Evolutionary conservation across 78 protist genomes (phyloP), one percentile per base, ranked within the genome.

Genomic region (Creolimax fragrantissima): DNA sequence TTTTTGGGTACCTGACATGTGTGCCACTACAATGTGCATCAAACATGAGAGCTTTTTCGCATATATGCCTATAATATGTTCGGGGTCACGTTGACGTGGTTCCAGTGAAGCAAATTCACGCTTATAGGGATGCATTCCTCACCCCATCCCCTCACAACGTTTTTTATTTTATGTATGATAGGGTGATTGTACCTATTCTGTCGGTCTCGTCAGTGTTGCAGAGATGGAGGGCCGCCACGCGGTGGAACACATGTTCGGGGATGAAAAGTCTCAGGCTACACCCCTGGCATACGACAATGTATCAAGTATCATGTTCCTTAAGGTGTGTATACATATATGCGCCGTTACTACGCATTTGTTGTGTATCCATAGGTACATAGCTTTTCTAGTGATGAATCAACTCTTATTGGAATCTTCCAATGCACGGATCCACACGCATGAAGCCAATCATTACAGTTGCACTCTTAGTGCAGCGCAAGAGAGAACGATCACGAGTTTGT

Each of bases 191-290:
- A 90, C 92, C 43, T 24, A n/a, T 35, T 67, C 45, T 85, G 39
- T 90, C 44, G 92, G 83, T 7, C 41, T 90, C 39, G 92, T 90
- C 88, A 58, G 41, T 39, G 85, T 90, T 5, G 92, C 83, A 3
- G 92, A 90, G 85, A 90, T 58, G 92, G 92, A 90, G 85, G 92
- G 85, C 35, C 85, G 84, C n/a, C 85, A 41, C 32, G 92, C 92
- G 3, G 81, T 90, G 4, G 92, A 90, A n/a, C 92, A 45, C 35
- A 44, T 90, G 35, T 90, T n/a, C 43, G 4, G 6, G 32, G 11
- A 41, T 24, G 83, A 35, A 37, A 24, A 58, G 39, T 58, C 74
- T 32, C 74, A 58, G 74, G 74, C 74, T 24, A 88, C 90, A 3
- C 47, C 42, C 36, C 84, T 67, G 42, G 4, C 37, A 24, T 45